Evolutionary conservation across 768 basidiomycete genomes (phyloP), one percentile per base, ranked within the genome.

Genomic region (Rickenella mellea): DNA sequence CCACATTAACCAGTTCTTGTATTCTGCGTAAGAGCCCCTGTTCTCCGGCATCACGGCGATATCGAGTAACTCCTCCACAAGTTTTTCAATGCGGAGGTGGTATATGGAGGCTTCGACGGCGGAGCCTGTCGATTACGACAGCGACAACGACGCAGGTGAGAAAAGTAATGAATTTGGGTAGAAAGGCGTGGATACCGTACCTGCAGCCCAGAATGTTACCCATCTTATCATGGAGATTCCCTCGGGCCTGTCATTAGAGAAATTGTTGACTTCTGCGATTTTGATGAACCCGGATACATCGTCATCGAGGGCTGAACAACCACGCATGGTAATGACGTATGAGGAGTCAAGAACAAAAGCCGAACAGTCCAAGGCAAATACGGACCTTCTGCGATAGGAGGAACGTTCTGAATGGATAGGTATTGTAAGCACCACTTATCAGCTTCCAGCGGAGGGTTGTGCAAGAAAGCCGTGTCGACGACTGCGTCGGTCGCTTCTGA

Each of bases 271-370:
- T 39, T 65, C 61, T 3, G 44, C 26, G n/a, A 63, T 52, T 1
- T 56, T 57, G 41, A 58, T 54, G 38, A 55, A 63, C 3, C 63
- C 61, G 0, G 59, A 62, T 2, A 55, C 53, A 37, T 65, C 60
- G 21, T 59, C 55, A 40, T 65, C 63, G 36, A 64, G 51, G 10
- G 59, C 60, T n/a, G n/a, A n/a, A n/a, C n/a, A n/a, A n/a, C n/a
- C n/a, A n/a, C n/a, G n/a, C n/a, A n/a, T n/a, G n/a, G n/a, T n/a
- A n/a, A n/a, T n/a, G n/a, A 26, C 30, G 11, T 24, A 39, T 17
- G 19, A 21, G 11, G 15, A 10, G 19, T 8, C n/a, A n/a, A 22
- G n/a, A 14, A 27, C 4, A 14, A 25, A 25, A 44, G 19, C 11
- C 14, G 7, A 37, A 8, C 4, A 37, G 15, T 9, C 35, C 8